Conservation (phyloP, 331 rosid genomes). For the Rhamnella rubrinervis region DNA sequence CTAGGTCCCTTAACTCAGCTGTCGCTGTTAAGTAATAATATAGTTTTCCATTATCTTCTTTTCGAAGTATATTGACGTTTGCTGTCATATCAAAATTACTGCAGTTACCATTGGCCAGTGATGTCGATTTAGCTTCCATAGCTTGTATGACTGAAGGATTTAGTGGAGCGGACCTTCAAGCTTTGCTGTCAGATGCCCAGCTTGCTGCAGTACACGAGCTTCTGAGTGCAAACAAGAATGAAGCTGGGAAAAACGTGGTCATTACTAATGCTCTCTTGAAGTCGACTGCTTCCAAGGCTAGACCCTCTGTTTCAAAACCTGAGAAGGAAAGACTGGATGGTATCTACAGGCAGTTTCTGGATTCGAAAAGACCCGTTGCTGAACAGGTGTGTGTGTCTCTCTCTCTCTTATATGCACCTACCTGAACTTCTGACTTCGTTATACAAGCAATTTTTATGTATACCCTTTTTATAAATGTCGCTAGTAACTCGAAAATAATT, state of each 20-base stretch:
- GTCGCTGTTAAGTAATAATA: not conserved
- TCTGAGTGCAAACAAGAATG: constrained; percentile 41
- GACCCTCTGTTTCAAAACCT: constrained; percentile 82
- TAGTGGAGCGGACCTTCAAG: constrained; percentile 98
- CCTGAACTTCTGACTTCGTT: not conserved
- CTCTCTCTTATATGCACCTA: not conserved
- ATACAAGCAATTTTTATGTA: constrained; percentile 7
- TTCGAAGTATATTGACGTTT: not conserved
- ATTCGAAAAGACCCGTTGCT: constrained; percentile 78
- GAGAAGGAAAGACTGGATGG: constrained; percentile 75
- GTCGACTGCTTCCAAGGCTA: constrained; percentile 59
- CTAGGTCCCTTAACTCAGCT: not conserved
- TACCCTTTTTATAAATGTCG: constrained; percentile 4
- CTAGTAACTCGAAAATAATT: constrained; percentile 1
- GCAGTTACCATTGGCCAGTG: constrained; percentile 73
- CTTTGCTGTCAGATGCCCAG: constrained; percentile 92
- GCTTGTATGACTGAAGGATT: constrained; percentile 86
- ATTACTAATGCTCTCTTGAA: constrained; percentile 67
- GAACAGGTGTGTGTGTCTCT: constrained; percentile 70
- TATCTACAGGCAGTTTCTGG: constrained; percentile 75
- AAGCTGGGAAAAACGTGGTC: constrained; percentile 52
- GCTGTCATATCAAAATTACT: constrained; percentile 5
- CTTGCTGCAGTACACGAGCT: constrained; percentile 93
- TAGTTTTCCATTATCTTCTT: not conserved
- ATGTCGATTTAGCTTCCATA: constrained; percentile 67